These are phyloP conservation scores for Monosporozyma aerobia DNA, from an alignment of 805 yeast genomes.

Conservation along the genomic window DNA sequence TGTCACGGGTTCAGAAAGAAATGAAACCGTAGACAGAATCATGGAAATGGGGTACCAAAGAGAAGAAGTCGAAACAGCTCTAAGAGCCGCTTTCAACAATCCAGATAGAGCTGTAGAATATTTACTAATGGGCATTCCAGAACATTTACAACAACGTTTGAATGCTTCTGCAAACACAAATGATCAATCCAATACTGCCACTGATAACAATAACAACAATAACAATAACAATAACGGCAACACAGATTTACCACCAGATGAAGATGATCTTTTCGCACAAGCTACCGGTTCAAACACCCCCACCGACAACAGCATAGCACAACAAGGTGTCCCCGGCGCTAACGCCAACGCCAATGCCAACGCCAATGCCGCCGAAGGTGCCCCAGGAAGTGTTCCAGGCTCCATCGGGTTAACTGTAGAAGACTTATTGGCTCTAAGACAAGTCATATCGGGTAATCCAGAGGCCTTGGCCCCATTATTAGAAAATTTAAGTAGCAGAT, in stretches of 20 bases:
- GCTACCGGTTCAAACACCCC: constrained; percentile 31
- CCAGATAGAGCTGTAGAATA: constrained; percentile 98
- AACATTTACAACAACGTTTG: constrained; percentile 31
- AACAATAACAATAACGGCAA: background rate
- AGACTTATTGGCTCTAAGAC: constrained; percentile 54
- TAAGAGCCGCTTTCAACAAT: constrained; percentile 91
- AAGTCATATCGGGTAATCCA: constrained; percentile 75
- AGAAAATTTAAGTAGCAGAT: constrained; percentile 68
- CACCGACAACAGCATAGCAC: constrained; percentile 12
- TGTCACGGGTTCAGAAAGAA: constrained; percentile 71
- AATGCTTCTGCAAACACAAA: constrained; percentile 29
- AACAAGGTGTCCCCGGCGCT: constrained; percentile 1
- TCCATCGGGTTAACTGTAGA: constrained; percentile 38
- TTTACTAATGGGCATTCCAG: constrained; percentile 78
- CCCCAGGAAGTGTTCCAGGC: constrained; percentile 22
- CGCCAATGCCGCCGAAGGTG: constrained; percentile 10
- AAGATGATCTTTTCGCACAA: constrained; percentile 35
- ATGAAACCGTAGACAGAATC: constrained; percentile 68
- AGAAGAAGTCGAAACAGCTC: constrained; percentile 77
- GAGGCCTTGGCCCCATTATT: constrained; percentile 77
- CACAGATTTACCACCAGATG: constrained; percentile 12
- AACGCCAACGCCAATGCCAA: constrained; percentile 11
- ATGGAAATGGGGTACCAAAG: constrained; percentile 95
- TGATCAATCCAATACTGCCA: constrained; percentile 16
- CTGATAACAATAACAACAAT: constrained; percentile 5